Conservation (phyloP, 208 protist genomes). For the Leishmania martiniquensis region DNA sequence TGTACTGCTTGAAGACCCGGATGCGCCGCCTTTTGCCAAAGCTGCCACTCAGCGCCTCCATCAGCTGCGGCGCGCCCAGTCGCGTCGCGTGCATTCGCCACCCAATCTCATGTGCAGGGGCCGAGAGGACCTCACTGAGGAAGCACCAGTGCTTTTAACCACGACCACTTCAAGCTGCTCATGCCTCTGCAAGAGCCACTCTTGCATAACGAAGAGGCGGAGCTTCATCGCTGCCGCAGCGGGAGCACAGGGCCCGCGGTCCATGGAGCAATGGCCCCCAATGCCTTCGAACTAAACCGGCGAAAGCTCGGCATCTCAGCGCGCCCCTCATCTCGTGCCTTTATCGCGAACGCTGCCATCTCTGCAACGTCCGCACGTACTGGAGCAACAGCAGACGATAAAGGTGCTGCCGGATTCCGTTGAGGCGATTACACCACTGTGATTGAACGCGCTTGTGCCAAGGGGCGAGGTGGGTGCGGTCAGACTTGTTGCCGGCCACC, state of each 20-base stretch:
- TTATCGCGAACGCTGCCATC: neutral
- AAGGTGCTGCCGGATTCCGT: neutral
- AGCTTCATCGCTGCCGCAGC: neutral
- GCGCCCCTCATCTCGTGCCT: neutral
- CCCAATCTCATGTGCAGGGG: neutral
- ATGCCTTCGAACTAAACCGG: neutral
- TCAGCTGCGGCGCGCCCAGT: neutral
- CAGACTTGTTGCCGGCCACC: neutral
- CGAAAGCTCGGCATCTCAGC: neutral
- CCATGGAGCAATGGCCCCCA: neutral
- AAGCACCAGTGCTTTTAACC: neutral
- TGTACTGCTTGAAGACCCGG: slow-evolving; percentile 22
- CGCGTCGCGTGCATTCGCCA: neutral
- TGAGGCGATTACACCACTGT: neutral
- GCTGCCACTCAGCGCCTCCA: slow-evolving; percentile 7
- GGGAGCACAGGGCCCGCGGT: too few species aligned
- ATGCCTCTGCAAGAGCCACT: slow-evolving; percentile 7
- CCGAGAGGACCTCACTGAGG: too few species aligned
- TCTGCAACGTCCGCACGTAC: neutral
- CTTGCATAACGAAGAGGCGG: slow-evolving; percentile 6
- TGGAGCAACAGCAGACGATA: neutral
- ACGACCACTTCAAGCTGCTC: slow-evolving; percentile 1
- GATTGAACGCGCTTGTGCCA: neutral
- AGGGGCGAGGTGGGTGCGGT: neutral
- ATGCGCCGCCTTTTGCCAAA: slow-evolving; percentile 28